These are phyloP conservation scores for Thecaphora thlaspeos DNA, from an alignment of 1,284 basidiomycete species.

Conservation along the genomic window DNA sequence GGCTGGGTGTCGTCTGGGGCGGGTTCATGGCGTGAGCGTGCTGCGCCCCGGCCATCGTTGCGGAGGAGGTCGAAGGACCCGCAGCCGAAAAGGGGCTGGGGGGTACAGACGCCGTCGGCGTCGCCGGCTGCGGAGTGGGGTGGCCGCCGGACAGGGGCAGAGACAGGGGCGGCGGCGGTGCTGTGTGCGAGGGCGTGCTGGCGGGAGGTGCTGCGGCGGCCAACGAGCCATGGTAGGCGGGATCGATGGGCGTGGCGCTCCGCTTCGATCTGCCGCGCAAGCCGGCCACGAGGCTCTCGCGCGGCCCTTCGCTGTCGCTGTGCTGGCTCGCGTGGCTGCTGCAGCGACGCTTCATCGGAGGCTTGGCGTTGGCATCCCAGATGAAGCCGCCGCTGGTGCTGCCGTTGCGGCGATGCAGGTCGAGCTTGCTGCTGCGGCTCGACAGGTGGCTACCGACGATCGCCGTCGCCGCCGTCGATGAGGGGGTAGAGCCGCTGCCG, in stretches of 20 bases:
- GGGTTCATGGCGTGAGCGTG: constrained; percentile 45
- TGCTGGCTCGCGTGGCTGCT: constrained; percentile 48
- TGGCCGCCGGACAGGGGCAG: no score
- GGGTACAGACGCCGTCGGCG: constrained; percentile 30
- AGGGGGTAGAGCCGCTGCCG: constrained; percentile 42
- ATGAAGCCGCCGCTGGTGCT: constrained; percentile 34
- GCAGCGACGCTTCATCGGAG: constrained; percentile 39
- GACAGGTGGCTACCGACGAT: constrained; percentile 26
- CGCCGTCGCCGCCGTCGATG: constrained; percentile 1
- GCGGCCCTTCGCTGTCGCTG: constrained; percentile 39
- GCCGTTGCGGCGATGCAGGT: constrained; percentile 38
- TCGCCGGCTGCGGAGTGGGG: constrained; percentile 25
- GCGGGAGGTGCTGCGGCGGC: no score
- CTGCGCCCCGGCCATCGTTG: constrained; percentile 5
- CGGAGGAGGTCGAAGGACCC: constrained; percentile 23
- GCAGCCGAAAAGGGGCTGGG: constrained; percentile 36
- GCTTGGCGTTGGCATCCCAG: constrained; percentile 43
- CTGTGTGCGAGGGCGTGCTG: constrained; percentile 18
- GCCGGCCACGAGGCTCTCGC: constrained; percentile 37
- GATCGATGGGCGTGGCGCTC: constrained; percentile 45
- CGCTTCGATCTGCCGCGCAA: constrained; percentile 38
- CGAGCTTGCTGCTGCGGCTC: constrained; percentile 45
- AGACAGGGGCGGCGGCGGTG: background rate
- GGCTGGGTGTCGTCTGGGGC: constrained; percentile 45
- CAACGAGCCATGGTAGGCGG: constrained; percentile 11